Evolutionary conservation across 2,329 filamentous ascomycete genomes (phyloP), one percentile per base, ranked within the genome.

Genomic region (Ascochyta rabiei): DNA sequence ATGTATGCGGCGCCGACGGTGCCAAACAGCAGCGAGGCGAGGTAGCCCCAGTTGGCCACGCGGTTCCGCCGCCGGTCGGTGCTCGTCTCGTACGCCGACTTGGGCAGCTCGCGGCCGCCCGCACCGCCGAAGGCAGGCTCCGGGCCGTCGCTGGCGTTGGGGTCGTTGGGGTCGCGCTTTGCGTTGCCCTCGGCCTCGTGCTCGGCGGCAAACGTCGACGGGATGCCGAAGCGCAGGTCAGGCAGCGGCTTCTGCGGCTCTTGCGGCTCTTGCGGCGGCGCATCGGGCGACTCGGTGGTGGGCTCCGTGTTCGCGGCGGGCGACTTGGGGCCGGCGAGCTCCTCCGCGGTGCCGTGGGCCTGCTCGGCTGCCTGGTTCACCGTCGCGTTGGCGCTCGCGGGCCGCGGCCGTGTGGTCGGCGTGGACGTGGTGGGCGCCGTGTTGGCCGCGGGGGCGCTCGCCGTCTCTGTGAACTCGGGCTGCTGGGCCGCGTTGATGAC

Each of bases 191-290:
- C 69, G 63, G 72, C 71, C 50, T 74, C 75, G 6, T 56, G 52
- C 76, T 97, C 93, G 56, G 88, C 88, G 52, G 88, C 90, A 50
- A 97, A 83, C 1, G 93, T 96, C 2, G 93, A 96, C 0, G 93
- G 93, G 59, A 98, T 96, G 61, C 93, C 93, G 70, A 93, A 88
- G n/a, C 91, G 95, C 39, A 98, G 82, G 72, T 98, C 93, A 48
- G 93, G 93, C 12, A 97, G 84, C 48, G 90, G 88, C 67, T 88
- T 83, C 15, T 70, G 72, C 47, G 84, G 81, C 21, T 86, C 80
- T 63, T 82, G 75, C 2, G 21, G 21, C 21, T 23, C 4, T 45
- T 45, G 70, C 66, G 7, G 30, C 43, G n/a, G 54, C 37, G 34
- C n/a, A n/a, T 61, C 56, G 34, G 61, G 48, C 46, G 79, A 76